Evolutionary conservation across 1,284 basidiomycete genomes (phyloP), one percentile per base, ranked within the genome.

Genomic region (Sporisorium scitamineum): DNA sequence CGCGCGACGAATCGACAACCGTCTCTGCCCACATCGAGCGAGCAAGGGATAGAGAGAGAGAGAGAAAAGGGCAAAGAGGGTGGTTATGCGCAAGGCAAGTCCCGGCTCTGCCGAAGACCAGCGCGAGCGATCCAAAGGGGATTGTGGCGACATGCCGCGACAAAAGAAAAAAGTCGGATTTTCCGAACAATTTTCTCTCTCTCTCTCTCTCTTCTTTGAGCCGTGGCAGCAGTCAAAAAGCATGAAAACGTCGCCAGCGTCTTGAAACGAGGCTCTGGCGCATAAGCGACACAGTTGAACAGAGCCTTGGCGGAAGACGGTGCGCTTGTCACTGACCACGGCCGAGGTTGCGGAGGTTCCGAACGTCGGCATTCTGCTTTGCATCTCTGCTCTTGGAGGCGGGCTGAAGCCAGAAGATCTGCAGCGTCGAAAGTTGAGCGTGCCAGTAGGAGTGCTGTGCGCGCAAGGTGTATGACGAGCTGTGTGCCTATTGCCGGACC

Each of bases 281-380:
- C 67, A 22, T 56, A 69, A 55, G 61, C 61, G 67, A 69, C 47
- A 61, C 66, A 58, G 44, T 29, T 50, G 48, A 45, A 29, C 37
- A 42, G 39, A 7, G 16, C 27, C n/a, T 29, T n/a, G 8, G n/a
- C 7, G 5, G 48, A 27, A 31, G 29, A 50, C 27, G 3, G n/a
- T 31, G 48, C 48, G 29, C n/a, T 18, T 50, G 29, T 50, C 48
- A 50, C 48, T 31, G 27, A 42, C 6, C n/a, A 5, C 20, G 2
- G 31, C 6, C n/a, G n/a, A n/a, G n/a, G n/a, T n/a, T n/a, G n/a
- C 50, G 32, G 50, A 37, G 20, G 10, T 13, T 13, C 50, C 32
- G 50, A 52, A 26, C 14, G 27, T 16, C 24, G 26, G 3, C 22
- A 31, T 20, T 27, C 29, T 5, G 29, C 9, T 42, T n/a, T 20